Evolutionary conservation across 1,139 yeast species (phyloP).

Genomic region (Candida gigantensis): DNA sequence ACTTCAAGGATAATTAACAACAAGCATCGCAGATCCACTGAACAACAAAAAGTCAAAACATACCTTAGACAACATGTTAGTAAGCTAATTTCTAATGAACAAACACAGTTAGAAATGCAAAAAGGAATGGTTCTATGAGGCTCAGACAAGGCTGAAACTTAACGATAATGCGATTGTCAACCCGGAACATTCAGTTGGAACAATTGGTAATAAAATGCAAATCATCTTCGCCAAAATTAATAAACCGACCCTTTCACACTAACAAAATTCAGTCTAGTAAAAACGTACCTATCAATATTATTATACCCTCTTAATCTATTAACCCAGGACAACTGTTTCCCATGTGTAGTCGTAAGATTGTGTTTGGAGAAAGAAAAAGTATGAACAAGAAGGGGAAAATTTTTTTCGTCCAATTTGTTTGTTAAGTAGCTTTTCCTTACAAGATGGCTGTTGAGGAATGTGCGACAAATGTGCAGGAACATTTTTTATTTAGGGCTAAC

Average conservation of each 20-base stretch:
- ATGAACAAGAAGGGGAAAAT: no score
- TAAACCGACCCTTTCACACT: neutral
- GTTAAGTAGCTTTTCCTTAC: no score
- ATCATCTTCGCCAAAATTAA: slow-evolving; percentile 57
- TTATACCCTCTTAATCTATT: slow-evolving; percentile 4
- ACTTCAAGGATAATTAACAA: slow-evolving; percentile 5
- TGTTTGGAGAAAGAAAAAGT: no score
- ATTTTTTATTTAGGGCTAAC: no score
- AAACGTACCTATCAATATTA: slow-evolving; percentile 6
- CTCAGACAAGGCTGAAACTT: slow-evolving; percentile 90
- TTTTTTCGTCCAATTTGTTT: no score
- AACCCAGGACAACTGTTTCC: neutral
- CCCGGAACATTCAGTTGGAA: slow-evolving; percentile 76
- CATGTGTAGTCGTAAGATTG: no score
- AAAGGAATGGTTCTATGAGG: no score
- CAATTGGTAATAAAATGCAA: slow-evolving; percentile 69
- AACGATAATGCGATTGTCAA: slow-evolving; percentile 75
- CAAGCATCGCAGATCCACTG: no score
- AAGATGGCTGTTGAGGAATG: no score
- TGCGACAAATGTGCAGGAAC: no score
- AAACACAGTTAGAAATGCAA: no score
- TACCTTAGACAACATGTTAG: slow-evolving; percentile 6
- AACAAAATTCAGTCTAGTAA: neutral
- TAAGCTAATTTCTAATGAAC: no score
- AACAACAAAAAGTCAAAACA: slow-evolving; percentile 2